Percentiles rank a stretch among this genome's conserved stretches.
Evolutionary conservation across 2,329 filamentous ascomycete species (phyloP).

Genomic region (Dissoconium aciculare): DNA sequence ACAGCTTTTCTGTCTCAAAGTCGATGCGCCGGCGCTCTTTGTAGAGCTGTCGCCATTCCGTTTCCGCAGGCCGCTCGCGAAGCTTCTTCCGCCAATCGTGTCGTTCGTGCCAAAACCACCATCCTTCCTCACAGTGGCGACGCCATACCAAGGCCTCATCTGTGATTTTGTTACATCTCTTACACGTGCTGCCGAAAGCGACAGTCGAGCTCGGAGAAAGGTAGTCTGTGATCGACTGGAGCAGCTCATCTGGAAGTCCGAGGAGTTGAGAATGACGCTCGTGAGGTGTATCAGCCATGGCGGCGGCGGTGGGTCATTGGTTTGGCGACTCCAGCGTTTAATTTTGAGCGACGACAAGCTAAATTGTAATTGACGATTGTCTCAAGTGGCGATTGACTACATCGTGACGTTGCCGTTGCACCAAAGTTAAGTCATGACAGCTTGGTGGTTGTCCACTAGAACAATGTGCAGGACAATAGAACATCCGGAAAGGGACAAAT

Average conservation of each 20-base stretch:
- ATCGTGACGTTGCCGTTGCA: too few species aligned
- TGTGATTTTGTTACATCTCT: constrained; percentile 48
- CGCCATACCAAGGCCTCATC: constrained; percentile 69
- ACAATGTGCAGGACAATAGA: too few species aligned
- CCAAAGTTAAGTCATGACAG: too few species aligned
- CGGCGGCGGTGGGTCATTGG: too few species aligned
- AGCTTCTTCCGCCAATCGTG: constrained; percentile 49
- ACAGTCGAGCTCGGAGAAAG: constrained; percentile 37
- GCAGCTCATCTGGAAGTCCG: constrained; percentile 64
- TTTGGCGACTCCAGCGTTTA: too few species aligned
- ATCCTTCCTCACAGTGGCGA: constrained; percentile 52
- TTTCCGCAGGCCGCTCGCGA: constrained; percentile 14
- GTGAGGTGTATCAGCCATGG: too few species aligned
- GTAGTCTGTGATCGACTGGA: constrained; percentile 61
- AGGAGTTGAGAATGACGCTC: constrained; percentile 9
- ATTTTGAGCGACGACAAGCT: too few species aligned
- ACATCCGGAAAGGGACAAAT: too few species aligned
- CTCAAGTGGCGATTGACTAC: too few species aligned
- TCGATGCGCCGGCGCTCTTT: constrained; percentile 24
- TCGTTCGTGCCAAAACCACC: constrained; percentile 57
- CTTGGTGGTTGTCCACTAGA: too few species aligned
- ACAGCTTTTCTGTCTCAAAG: constrained; percentile 20
- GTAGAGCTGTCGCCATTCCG: constrained; percentile 50
- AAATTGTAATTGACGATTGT: too few species aligned
- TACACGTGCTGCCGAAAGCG: constrained; percentile 44